These are phyloP conservation scores for Diaporthe velutina DNA, from an alignment of 2,329 filamentous ascomycete species.

Conservation along the genomic window DNA sequence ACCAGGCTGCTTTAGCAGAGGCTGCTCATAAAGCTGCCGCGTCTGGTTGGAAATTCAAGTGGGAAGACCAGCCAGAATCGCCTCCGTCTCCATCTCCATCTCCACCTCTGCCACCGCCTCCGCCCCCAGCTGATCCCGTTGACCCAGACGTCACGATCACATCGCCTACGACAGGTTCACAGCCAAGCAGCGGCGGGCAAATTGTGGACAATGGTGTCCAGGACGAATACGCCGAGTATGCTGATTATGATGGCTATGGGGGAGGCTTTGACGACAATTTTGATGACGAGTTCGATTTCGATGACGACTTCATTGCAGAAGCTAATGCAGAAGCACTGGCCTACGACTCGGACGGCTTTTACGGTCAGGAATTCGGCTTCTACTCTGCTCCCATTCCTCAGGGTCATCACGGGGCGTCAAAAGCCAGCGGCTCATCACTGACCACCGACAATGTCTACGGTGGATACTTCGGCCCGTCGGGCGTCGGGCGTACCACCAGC, in stretches of 20 bases:
- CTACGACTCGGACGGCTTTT: slow-evolving; percentile 93
- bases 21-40: slow-evolving; percentile 83
- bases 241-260: slow-evolving; percentile 46
- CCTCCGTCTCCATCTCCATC: slow-evolving; percentile 1
- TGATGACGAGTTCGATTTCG: slow-evolving; percentile 78
- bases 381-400: slow-evolving; percentile 75
- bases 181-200: slow-evolving; percentile 47
- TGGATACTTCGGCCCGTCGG: slow-evolving; percentile 88
- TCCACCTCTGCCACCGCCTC: slow-evolving; percentile 44
- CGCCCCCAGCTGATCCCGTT: slow-evolving; percentile 47
- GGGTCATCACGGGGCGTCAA: slow-evolving; percentile 56
- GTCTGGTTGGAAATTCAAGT: slow-evolving; percentile 62
- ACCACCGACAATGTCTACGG: slow-evolving; percentile 66
- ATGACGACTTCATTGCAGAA: slow-evolving; percentile 93
- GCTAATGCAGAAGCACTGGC: slow-evolving; percentile 95
- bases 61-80: slow-evolving; percentile 75
- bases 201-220: slow-evolving; percentile 50
- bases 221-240: slow-evolving; percentile 67
- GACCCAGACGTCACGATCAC: slow-evolving; percentile 50
- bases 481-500: slow-evolving; percentile 77
- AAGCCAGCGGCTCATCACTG: slow-evolving; percentile 44
- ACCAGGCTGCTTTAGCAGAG: slow-evolving; percentile 87
- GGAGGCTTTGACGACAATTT: slow-evolving; percentile 44
- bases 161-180: slow-evolving; percentile 48
- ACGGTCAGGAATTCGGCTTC: slow-evolving; percentile 96